Conservation (phyloP, 1,284 basidiomycete genomes). For the Ustilago shanxiensis region DNA sequence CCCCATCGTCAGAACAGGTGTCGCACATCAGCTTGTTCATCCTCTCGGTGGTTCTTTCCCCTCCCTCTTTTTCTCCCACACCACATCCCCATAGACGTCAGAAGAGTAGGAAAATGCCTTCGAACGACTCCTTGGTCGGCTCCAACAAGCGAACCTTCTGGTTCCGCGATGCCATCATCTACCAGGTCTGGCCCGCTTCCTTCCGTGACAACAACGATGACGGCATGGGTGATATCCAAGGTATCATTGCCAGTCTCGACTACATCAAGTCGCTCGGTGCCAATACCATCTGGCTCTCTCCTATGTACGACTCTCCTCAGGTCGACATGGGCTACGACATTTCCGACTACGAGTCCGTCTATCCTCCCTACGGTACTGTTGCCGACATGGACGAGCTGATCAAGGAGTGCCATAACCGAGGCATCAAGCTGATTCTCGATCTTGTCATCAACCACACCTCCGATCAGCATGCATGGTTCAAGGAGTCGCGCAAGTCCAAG, state of each 20-base stretch:
- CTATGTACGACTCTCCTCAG: slow-evolving; percentile 79
- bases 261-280: slow-evolving; percentile 80
- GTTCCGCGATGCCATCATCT: slow-evolving; percentile 58
- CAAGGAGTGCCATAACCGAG: slow-evolving; percentile 75
- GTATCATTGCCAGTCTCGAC: slow-evolving; percentile 78
- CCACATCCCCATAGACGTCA: not conserved
- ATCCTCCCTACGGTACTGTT: slow-evolving; percentile 81
- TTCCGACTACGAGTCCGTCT: slow-evolving; percentile 79
- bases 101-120: slow-evolving; percentile 29
- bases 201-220: slow-evolving; percentile 82
- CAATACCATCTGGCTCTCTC: slow-evolving; percentile 81
- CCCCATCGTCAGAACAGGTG: not conserved
- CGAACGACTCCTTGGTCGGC: slow-evolving; percentile 44
- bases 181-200: slow-evolving; percentile 79
- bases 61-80: not conserved
- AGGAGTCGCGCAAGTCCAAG: slow-evolving; percentile 76
- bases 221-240: slow-evolving; percentile 81
- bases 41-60: not conserved
- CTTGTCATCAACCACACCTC: slow-evolving; percentile 85
- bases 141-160: slow-evolving; percentile 40
- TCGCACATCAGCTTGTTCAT: not conserved
- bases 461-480: slow-evolving; percentile 78
- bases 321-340: slow-evolving; percentile 77
- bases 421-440: slow-evolving; percentile 83
- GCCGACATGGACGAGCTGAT: slow-evolving; percentile 79